These are phyloP conservation scores for Boletus rufocinnamomeus DNA, from an alignment of 768 basidiomycete genomes.

Conservation along the genomic window DNA sequence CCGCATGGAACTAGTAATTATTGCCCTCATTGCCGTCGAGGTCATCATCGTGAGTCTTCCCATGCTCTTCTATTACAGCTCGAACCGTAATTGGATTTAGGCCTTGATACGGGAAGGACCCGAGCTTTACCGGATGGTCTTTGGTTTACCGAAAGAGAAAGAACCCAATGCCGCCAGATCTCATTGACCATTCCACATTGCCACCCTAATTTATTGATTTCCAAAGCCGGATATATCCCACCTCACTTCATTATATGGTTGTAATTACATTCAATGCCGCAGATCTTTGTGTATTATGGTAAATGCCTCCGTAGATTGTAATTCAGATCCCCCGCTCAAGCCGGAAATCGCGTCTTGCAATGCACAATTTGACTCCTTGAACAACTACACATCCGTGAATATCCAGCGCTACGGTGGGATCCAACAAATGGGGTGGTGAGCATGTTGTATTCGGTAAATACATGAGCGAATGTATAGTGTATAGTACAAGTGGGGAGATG, in stretches of 20 bases:
- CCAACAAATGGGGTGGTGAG: too few species aligned
- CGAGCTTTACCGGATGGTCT: conserved; percentile 63
- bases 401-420: too few species aligned
- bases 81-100: conserved; percentile 36
- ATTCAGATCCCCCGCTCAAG: not conserved
- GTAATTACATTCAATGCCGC: conserved; percentile 9
- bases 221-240: conserved; percentile 5
- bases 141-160: conserved; percentile 23
- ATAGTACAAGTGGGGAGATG: too few species aligned
- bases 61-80: not conserved
- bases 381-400: too few species aligned
- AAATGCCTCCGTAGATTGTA: not conserved
- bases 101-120: conserved; percentile 78
- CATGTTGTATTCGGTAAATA: too few species aligned
- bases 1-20: conserved; percentile 95
- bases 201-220: conserved; percentile 3
- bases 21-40: conserved; percentile 90
- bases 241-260: conserved; percentile 4
- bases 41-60: conserved; percentile 74
- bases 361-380: too few species aligned
- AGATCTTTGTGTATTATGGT: not conserved
- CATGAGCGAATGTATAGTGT: too few species aligned
- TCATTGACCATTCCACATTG: conserved; percentile 3
- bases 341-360: not conserved
- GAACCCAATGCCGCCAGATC: not conserved